Conservation (phyloP, 2,329 filamentous ascomycete genomes). For the Aspergillus pseudoglaucus region DNA sequence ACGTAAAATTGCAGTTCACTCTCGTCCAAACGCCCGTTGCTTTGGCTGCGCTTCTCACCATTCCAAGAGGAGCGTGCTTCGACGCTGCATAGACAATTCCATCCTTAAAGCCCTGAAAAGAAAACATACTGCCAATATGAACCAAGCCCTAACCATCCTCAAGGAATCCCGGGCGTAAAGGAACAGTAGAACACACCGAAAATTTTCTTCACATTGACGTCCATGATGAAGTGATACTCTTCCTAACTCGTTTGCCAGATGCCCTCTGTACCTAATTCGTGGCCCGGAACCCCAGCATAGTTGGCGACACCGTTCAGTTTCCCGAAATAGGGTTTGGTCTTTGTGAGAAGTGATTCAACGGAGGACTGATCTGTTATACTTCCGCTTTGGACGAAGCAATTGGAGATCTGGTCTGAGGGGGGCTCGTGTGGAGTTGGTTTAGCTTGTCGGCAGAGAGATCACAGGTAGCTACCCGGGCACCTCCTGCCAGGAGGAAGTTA, state of each 20-base stretch:
- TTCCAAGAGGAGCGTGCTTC: constrained; percentile 3
- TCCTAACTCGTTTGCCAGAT: constrained; percentile 1
- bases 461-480: constrained; percentile 1
- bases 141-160: constrained; percentile 4
- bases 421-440: background rate
- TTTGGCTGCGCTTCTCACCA: constrained; percentile 2
- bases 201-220: constrained; percentile 1
- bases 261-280: background rate
- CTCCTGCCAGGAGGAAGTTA: background rate
- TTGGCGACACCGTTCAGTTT: constrained; percentile 2
- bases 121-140: constrained; percentile 2
- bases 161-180: constrained; percentile 1
- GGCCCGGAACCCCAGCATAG: background rate
- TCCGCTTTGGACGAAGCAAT: background rate
- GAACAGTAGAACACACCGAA: constrained; percentile 1
- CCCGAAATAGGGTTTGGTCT: constrained; percentile 1
- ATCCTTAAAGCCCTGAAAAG: constrained; percentile 1
- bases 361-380: background rate
- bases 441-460: constrained; percentile 1
- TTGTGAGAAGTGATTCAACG: constrained; percentile 1
- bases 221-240: constrained; percentile 3
- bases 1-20: background rate
- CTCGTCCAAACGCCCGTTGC: background rate
- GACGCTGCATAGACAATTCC: constrained; percentile 1
- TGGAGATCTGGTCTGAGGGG: background rate